A percentile compares a stretch with the other conserved stretches of the same genome.
phyloP scores from a whole-genome alignment of 1,284 basidiomycete genomes.

The Cerrena zonata region DNA sequence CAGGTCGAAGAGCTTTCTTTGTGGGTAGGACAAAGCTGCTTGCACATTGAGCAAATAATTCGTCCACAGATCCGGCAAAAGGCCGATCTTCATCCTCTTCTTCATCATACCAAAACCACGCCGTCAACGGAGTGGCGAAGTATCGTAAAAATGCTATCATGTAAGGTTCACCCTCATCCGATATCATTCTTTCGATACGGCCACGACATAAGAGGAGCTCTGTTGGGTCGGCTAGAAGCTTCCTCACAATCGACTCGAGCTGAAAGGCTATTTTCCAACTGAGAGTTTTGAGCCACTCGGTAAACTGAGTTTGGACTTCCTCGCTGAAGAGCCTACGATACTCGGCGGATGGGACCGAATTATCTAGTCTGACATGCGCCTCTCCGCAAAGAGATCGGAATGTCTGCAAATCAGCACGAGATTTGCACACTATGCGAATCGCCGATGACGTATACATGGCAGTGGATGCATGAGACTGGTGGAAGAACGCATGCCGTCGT shows the following conservation, averaged over 20 bases:
- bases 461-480: slow-evolving; percentile 21
- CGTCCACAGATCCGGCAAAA: slow-evolving; percentile 2
- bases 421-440: slow-evolving; percentile 43
- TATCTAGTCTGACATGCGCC: slow-evolving; percentile 31
- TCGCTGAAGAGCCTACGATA: slow-evolving; percentile 40
- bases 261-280: slow-evolving; percentile 53
- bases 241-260: slow-evolving; percentile 42
- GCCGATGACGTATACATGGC: slow-evolving; percentile 44
- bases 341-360: slow-evolving; percentile 35
- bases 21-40: slow-evolving; percentile 10
- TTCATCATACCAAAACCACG: slow-evolving; percentile 24
- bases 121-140: slow-evolving; percentile 32
- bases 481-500: slow-evolving; percentile 20
- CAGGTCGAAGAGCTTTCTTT: background rate
- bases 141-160: slow-evolving; percentile 38
- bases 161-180: slow-evolving; percentile 29
- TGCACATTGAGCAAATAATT: slow-evolving; percentile 12
- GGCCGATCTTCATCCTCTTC: slow-evolving; percentile 1
- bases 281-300: slow-evolving; percentile 33
- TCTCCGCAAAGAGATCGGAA: slow-evolving; percentile 35
- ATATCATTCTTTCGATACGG: slow-evolving; percentile 28
- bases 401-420: slow-evolving; percentile 25
- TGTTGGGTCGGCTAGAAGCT: slow-evolving; percentile 36
- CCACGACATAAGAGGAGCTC: slow-evolving; percentile 42
- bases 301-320: slow-evolving; percentile 28